A percentile compares a stretch with the other conserved stretches of the same genome.
phyloP scores from a whole-genome alignment of 805 yeast species.

The Cyberlindnera misumaiensis region DNA sequence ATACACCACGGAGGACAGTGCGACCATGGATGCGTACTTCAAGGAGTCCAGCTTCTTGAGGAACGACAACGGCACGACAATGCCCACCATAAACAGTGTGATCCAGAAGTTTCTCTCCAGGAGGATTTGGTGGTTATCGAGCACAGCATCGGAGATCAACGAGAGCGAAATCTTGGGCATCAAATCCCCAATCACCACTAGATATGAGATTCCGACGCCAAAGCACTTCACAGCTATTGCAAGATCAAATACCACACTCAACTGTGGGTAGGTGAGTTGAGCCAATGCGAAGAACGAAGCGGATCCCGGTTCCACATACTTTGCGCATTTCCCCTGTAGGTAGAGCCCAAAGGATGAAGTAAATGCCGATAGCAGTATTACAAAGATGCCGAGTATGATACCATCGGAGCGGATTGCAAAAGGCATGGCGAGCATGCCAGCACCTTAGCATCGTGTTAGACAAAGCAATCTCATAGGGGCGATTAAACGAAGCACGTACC shows the following conservation, averaged over 20 bases:
- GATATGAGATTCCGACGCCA: constrained; percentile 62
- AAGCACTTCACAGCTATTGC: constrained; percentile 69
- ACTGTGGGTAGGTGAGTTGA: constrained; percentile 52
- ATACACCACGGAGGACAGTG: constrained; percentile 74
- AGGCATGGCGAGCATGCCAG: constrained; percentile 70
- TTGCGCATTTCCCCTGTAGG: constrained; percentile 52
- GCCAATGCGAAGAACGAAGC: constrained; percentile 63
- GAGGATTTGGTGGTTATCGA: constrained; percentile 19
- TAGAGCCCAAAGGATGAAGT: constrained; percentile 65
- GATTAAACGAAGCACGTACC: constrained; percentile 17
- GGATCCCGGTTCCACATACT: constrained; percentile 44
- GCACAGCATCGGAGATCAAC: constrained; percentile 15
- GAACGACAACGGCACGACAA: constrained; percentile 53
- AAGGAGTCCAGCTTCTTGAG: constrained; percentile 72
- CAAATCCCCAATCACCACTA: constrained; percentile 65
- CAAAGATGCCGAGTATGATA: constrained; percentile 46
- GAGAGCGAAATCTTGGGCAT: constrained; percentile 51
- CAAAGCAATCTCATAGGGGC: background rate
- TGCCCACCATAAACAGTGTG: constrained; percentile 41
- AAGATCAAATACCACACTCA: constrained; percentile 55
- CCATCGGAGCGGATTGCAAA: constrained; percentile 66
- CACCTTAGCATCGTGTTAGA: constrained; percentile 28
- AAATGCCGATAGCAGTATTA: constrained; percentile 55
- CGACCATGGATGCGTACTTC: constrained; percentile 79
- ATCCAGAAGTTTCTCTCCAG: constrained; percentile 54